These are phyloP conservation scores for Tricholomella constricta DNA, from an alignment of 768 basidiomycete species.

Conservation along the genomic window DNA sequence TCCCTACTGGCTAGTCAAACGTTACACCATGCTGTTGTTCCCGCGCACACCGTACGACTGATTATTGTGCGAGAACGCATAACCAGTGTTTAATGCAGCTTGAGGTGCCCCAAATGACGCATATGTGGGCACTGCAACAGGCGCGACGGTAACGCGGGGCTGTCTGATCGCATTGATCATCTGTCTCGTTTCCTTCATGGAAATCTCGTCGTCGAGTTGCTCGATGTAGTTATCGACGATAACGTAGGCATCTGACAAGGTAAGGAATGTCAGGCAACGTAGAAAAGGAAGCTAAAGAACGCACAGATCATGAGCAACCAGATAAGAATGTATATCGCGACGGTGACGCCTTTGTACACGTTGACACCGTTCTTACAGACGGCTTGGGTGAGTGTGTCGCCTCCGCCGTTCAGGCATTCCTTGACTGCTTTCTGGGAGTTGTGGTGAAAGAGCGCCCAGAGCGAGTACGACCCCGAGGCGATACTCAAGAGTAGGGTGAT, in stretches of 20 bases:
- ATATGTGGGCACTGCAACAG: slow-evolving; percentile 25
- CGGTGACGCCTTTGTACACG: slow-evolving; percentile 42
- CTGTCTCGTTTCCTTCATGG: slow-evolving; percentile 25
- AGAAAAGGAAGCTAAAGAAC: slow-evolving; percentile 22
- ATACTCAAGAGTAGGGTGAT: slow-evolving; percentile 50
- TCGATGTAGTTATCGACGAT: slow-evolving; percentile 54
- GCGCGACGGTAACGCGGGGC: slow-evolving; percentile 17
- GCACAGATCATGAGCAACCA: slow-evolving; percentile 60
- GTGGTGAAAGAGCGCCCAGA: slow-evolving; percentile 49
- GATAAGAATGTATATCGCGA: slow-evolving; percentile 48
- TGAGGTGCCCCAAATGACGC: slow-evolving; percentile 14
- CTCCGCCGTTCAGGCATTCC: slow-evolving; percentile 39
- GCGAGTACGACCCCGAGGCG: slow-evolving; percentile 47
- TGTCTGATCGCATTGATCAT: slow-evolving; percentile 26
- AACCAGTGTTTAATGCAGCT: slow-evolving; percentile 7
- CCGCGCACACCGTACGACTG: slow-evolving; percentile 18
- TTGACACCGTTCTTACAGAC: slow-evolving; percentile 45
- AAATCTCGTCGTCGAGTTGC: slow-evolving; percentile 54
- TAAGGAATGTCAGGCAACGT: background rate
- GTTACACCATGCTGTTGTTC: slow-evolving; percentile 19
- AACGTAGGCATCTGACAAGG: slow-evolving; percentile 47
- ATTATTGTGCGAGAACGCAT: slow-evolving; percentile 17
- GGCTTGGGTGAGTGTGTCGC: slow-evolving; percentile 30
- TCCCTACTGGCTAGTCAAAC: background rate
- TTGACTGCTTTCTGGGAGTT: slow-evolving; percentile 36